Evolutionary conservation across 129 eudicot genomes (phyloP), one percentile per base, ranked within the genome.

Genomic region (Logfia minima): DNA sequence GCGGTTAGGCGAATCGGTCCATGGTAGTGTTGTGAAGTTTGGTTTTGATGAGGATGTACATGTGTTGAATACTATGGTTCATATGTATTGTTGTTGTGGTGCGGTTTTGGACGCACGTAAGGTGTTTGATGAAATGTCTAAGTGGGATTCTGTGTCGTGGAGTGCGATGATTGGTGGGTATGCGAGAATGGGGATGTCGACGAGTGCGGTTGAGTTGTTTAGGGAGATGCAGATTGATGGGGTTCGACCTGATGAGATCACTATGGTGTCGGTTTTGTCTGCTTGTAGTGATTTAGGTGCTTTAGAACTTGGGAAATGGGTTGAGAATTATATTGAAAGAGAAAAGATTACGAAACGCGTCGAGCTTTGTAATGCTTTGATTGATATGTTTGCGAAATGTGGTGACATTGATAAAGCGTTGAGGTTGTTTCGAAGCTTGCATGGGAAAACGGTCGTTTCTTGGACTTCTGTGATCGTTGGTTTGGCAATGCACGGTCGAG

Each of bases 401-500:
- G 96, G 96, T 18, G 90, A 90, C 74, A 83, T 90, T 19, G 96
- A 86, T 75, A 83, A 74, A 63, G 98, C 90, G 2, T 51, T 90
- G 61, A 82, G 81, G 62, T 41, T 90, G 75, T 92, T 92, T 67
- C 62, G 71, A 68, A 52, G 53, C 37, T 83, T 90, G 82, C n/a
- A 76, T 34, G 64, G 62, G 17, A 88, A 67, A 77, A 85, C 86
- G 2, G 74, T 88, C 56, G 87, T 90, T 73, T 84, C 96, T 23
- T 92, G 98, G 98, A 92, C 96, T 63, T 90, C 90, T 31, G 79
- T 92, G 28, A 90, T 92, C 34, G 90, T 74, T 43, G 96, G 96
- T 41, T 51, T 90, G 89, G 98, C 94, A 6, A 85, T 90, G 89
- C 96, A 92, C 16, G 96, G 98, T 5, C 88, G 83, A 37, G 98